These are phyloP conservation scores for Zygnema circumcarinatum DNA, from an alignment of 139 green algal species.

Conservation along the genomic window DNA sequence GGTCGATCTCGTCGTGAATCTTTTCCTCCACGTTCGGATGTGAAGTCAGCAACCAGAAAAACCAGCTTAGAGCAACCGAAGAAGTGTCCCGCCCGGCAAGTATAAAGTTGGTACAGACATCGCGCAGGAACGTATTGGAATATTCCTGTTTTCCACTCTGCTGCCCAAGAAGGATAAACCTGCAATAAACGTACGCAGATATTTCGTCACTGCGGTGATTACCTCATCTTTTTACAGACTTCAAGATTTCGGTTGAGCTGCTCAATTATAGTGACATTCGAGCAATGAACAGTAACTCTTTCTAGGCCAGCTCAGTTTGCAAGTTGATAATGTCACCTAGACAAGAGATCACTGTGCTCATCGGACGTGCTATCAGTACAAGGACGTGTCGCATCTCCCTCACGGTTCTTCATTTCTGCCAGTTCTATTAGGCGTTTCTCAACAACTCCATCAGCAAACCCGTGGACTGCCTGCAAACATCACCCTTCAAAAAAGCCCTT, in stretches of 20 bases:
- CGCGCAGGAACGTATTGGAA: constrained; percentile 34
- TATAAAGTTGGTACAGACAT: constrained; percentile 53
- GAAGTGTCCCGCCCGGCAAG: constrained; percentile 53
- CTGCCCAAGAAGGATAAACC: constrained; percentile 23
- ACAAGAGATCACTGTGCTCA: constrained; percentile 36
- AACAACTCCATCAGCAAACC: background rate
- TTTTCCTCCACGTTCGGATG: constrained; percentile 49
- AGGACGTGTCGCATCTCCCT: no score
- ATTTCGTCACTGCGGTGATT: no score
- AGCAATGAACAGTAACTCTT: no score
- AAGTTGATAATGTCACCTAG: constrained; percentile 8
- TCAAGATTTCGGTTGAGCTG: no score
- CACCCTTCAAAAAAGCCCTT: background rate
- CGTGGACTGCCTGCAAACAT: background rate
- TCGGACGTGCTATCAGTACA: background rate
- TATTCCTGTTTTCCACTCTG: constrained; percentile 19
- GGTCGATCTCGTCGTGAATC: constrained; percentile 31
- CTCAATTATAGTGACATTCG: no score
- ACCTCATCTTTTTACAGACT: no score
- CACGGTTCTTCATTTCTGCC: background rate
- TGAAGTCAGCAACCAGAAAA: constrained; percentile 52
- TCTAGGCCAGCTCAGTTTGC: no score
- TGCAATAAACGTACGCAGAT: constrained; percentile 11
- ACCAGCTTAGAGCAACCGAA: constrained; percentile 47
- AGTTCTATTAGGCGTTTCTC: constrained; percentile 8